phyloP scores from a whole-genome alignment of 805 yeast genomes.

The Pichia paraexigua region DNA sequence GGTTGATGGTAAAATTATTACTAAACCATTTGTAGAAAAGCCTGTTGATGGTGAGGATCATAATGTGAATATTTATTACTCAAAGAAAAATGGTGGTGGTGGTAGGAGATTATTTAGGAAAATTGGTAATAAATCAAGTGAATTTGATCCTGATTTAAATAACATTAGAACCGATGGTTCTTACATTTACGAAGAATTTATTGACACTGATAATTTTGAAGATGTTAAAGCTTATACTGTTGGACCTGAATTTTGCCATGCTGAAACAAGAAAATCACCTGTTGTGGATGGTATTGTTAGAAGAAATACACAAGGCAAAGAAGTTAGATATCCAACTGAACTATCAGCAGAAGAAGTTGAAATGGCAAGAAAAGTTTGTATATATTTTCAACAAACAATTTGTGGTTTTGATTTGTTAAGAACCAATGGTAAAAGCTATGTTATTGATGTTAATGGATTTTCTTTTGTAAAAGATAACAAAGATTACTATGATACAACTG shows the following conservation, averaged over 20 bases:
- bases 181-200: conserved; percentile 84
- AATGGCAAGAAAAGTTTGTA: conserved; percentile 74
- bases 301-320: conserved; percentile 96
- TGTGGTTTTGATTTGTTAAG: conserved; percentile 95
- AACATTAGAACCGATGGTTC: conserved; percentile 85
- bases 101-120: conserved; percentile 91
- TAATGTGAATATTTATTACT: conserved; percentile 88
- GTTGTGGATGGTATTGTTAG: conserved; percentile 99
- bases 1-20: conserved; percentile 63
- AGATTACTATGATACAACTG: conserved; percentile 76
- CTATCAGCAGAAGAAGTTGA: conserved; percentile 63
- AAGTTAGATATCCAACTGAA: conserved; percentile 82
- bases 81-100: conserved; percentile 89
- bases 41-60: conserved; percentile 99
- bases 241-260: conserved; percentile 86
- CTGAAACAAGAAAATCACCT: conserved; percentile 96
- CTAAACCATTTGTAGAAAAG: conserved; percentile 93
- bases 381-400: conserved; percentile 79
- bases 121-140: conserved; percentile 95
- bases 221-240: conserved; percentile 98
- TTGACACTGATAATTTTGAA: conserved; percentile 97
- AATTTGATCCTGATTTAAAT: conserved; percentile 75
- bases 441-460: conserved; percentile 96
- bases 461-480: conserved; percentile 92
- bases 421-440: conserved; percentile 81